Conservation (phyloP, 768 basidiomycete genomes). For the Coprinopsis cinerea region DNA sequence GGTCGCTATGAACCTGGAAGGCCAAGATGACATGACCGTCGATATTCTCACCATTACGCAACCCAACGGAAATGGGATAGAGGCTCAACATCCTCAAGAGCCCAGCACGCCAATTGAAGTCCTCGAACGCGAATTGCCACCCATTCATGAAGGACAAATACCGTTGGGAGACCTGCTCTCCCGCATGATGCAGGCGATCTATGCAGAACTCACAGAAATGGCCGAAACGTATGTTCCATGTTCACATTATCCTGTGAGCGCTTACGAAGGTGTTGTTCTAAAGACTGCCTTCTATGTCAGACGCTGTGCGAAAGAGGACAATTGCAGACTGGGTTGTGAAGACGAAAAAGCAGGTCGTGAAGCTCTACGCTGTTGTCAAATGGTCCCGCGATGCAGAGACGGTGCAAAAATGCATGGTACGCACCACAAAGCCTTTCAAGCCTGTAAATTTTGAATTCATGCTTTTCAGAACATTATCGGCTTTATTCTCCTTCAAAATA, state of each 20-base stretch:
- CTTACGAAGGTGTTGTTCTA: conserved; percentile 4
- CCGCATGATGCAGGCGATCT: conserved; percentile 71
- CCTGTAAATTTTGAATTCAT: conserved; percentile 5
- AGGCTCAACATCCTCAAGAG: conserved; percentile 8
- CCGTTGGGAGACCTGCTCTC: conserved; percentile 69
- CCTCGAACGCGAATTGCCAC: conserved; percentile 69
- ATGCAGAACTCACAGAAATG: conserved; percentile 75
- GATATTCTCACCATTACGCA: neutral
- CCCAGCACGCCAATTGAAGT: conserved; percentile 41
- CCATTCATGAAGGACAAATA: conserved; percentile 69
- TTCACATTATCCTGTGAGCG: conserved; percentile 4
- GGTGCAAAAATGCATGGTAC: conserved; percentile 83
- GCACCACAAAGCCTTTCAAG: conserved; percentile 1
- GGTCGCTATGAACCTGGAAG: neutral
- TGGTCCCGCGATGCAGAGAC: conserved; percentile 84
- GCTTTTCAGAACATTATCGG: conserved; percentile 70
- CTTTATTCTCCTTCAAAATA: conserved; percentile 81
- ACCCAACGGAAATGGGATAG: neutral
- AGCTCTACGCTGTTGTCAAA: conserved; percentile 79
- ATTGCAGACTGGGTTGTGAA: conserved; percentile 89
- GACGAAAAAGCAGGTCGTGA: conserved; percentile 85
- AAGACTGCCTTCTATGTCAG: conserved; percentile 80
- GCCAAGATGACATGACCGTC: conserved; percentile 1
- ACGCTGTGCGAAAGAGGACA: conserved; percentile 69
- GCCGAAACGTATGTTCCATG: conserved; percentile 65